Evolutionary conservation across 2,329 filamentous ascomycete genomes (phyloP), one percentile per base, ranked within the genome.

Genomic region (Gnomoniopsis smithogilvyi): DNA sequence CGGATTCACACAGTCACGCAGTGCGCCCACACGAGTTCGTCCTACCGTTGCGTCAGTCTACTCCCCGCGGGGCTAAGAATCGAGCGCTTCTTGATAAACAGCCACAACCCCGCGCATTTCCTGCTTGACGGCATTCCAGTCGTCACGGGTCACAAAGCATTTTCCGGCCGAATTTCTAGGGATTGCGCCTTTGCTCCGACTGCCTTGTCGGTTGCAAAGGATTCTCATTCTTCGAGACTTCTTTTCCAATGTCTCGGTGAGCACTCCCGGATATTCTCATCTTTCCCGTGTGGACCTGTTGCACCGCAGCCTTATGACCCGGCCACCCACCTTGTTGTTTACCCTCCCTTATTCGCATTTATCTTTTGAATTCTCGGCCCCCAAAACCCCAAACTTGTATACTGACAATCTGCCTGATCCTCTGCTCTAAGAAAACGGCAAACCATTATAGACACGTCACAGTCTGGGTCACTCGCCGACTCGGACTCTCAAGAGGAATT

Each of bases 121-220:
- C 43, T 56, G 24, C 34, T 33, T 22, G 52, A 60, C 53, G 38
- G 60, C 54, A 43, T 41, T 34, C 55, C 60, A 60, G 56, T 57
- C 57, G 52, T 57, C 52, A 51, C 50, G 49, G 45, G 47, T 51
- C 60, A 38, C 30, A 43, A 8, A 33, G 33, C 43, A 21, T 21
- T 50, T 36, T 26, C 38, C 14, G 38, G 6, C n/a, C 12, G 22
- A 22, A 56, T 22, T 22, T 33, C 41, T 12, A 34, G 49, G 51
- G 46, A 48, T 34, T 49, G 57, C 70, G 68, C 72, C 72, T 76
- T 76, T 76, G 67, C 75, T 79, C 75, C 73, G 76, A 71, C 76
- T 71, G 69, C 77, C 73, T 75, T 66, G 77, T 80, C 73, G 77
- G 69, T 75, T 74, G 78, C 73, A 69, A 73, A 78, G 71, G 72